A percentile compares a stretch with the other conserved stretches of the same genome.
These are phyloP conservation scores for Anethum foeniculum DNA, from an alignment of 140 eudicot genomes.

Conservation along the genomic window DNA sequence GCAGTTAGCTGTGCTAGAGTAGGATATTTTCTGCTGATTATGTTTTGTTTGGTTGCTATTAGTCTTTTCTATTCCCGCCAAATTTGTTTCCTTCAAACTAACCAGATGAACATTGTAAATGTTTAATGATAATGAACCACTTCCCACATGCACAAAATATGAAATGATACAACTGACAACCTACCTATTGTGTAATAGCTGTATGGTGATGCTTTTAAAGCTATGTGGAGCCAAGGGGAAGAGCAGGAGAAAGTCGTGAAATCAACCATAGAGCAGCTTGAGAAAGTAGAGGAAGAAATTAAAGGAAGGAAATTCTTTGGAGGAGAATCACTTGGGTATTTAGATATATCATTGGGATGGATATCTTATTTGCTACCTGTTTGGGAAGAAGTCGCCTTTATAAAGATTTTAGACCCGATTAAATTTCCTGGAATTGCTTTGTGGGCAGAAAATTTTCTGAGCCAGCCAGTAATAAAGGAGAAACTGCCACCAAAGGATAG, in stretches of 20 bases:
- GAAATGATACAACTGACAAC: background rate
- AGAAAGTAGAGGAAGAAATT: conserved; percentile 3
- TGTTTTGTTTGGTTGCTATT: background rate
- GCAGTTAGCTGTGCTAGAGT: background rate
- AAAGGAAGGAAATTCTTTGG: conserved; percentile 19
- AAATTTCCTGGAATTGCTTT: conserved; percentile 11
- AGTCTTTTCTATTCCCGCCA: background rate
- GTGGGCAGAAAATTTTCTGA: conserved; percentile 18
- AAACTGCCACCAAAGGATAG: conserved; percentile 17
- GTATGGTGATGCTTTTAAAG: background rate
- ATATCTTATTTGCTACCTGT: conserved; percentile 10
- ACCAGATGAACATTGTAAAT: no score
- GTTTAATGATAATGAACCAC: background rate
- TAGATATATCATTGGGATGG: conserved; percentile 16
- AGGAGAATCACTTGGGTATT: conserved; percentile 12
- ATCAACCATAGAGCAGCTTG: conserved; percentile 13
- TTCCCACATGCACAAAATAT: background rate
- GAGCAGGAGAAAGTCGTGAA: conserved; percentile 12
- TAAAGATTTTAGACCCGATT: background rate
- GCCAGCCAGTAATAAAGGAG: conserved; percentile 15
- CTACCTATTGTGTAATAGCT: background rate
- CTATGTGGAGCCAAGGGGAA: background rate
- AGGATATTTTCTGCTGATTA: background rate
- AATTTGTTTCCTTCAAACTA: background rate
- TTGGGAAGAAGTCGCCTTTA: background rate